Percentiles rank a stretch among this genome's conserved stretches.
These are phyloP conservation scores for Rutidosis leptorrhynchoides DNA, from an alignment of 129 eudicot species.

Conservation along the genomic window DNA sequence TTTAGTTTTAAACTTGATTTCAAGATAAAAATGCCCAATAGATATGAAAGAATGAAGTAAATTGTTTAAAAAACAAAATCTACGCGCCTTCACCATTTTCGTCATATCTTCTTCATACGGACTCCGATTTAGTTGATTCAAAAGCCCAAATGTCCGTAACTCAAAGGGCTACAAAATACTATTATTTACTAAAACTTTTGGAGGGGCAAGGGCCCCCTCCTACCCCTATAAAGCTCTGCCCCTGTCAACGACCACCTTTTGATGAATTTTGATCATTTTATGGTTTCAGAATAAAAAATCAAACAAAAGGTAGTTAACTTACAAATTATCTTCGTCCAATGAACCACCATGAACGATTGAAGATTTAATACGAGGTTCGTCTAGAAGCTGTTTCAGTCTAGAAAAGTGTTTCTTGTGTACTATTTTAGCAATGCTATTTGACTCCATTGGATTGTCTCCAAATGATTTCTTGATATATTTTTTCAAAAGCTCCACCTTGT, in stretches of 20 bases:
- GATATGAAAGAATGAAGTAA: too few species aligned
- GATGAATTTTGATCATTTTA: background rate
- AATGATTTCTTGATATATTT: constrained; percentile 38
- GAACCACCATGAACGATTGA: constrained; percentile 70
- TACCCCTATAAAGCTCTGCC: too few species aligned
- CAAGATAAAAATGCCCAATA: too few species aligned
- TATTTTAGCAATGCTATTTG: constrained; percentile 53
- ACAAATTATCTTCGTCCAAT: constrained; percentile 62
- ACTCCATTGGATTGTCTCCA: constrained; percentile 65
- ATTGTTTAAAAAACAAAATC: too few species aligned
- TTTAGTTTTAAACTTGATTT: too few species aligned
- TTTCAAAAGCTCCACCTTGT: constrained; percentile 63
- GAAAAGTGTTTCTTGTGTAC: constrained; percentile 55
- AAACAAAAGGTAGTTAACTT: constrained; percentile 23
- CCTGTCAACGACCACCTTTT: background rate
- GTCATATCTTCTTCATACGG: too few species aligned
- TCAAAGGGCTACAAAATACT: too few species aligned
- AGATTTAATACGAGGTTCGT: constrained; percentile 59
- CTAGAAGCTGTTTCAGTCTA: constrained; percentile 51
- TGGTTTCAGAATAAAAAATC: background rate
- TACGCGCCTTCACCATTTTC: too few species aligned
- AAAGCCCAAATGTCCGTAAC: too few species aligned
- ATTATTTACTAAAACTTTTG: too few species aligned
- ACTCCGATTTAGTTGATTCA: too few species aligned
- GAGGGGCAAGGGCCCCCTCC: too few species aligned